Evolutionary conservation across 768 basidiomycete species (phyloP), one percentile per base, ranked within the genome.

Genomic region (Suillus variegatus): DNA sequence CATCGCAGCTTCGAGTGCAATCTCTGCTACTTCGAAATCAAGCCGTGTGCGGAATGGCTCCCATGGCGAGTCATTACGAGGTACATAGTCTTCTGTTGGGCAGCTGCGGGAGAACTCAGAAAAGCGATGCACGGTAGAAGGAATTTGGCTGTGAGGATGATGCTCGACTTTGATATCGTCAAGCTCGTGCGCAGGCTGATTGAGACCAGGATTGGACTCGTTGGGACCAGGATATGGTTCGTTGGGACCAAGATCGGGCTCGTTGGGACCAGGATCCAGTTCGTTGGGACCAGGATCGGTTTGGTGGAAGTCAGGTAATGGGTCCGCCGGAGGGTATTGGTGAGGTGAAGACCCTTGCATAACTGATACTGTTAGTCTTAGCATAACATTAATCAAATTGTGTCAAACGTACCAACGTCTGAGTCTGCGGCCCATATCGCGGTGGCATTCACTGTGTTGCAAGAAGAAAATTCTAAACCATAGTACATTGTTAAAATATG

Each of bases 101-200:
- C 57, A 46, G 12, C 43, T 35, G 22, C 8, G 22, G 13, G 35
- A 12, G 51, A 72, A 74, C 5, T 74, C 66, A 4, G 67, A 55
- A 49, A 73, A 74, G n/a, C 40, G 61, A 8, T 67, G 28, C 40
- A 70, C 60, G 5, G 36, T 54, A 18, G 67, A 25, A 3, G 61
- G 56, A 14, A 43, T 52, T 14, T 64, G 44, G 65, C 67, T 67
- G 43, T 63, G 57, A 6, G 69, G 73, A 60, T 77, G 75, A 52
- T 66, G 73, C 46, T 73, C 62, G 5, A 65, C 68, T 54, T 64
- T 64, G 57, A 76, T 71, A 63, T 76, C 69, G 32, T 72, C 71
- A 13, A 67, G 12, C 40, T 67, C 2, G 0, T 7, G 22, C 9
- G 44, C 6, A 3, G 22, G 47, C 22, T 49, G 12, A 7, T 14